A percentile compares a stretch with the other conserved stretches of the same genome.
Conservation (phyloP, 2,329 filamentous ascomycete genomes). For the Cercospora canescens region DNA sequence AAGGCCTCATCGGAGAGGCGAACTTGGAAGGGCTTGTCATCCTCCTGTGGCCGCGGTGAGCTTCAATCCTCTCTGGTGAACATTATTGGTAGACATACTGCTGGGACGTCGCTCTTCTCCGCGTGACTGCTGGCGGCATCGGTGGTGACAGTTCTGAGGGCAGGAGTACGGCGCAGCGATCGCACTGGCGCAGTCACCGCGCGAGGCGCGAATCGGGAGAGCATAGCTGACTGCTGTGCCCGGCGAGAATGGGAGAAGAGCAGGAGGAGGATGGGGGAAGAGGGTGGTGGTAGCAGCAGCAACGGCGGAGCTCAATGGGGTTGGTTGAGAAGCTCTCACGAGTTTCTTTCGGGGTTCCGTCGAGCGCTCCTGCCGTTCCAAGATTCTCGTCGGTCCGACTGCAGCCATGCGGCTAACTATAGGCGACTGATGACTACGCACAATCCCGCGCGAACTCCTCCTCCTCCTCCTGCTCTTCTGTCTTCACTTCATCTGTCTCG, state of each 20-base stretch:
- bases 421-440: neutral
- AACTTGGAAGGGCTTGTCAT: slow-evolving; percentile 90
- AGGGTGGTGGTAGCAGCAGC: neutral
- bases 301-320: slow-evolving; percentile 9
- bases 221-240: slow-evolving; percentile 29
- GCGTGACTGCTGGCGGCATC: slow-evolving; percentile 90
- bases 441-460: neutral
- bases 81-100: slow-evolving; percentile 50
- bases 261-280: slow-evolving; percentile 9
- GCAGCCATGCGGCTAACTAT: neutral
- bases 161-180: slow-evolving; percentile 36
- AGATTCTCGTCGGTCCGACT: slow-evolving; percentile 2
- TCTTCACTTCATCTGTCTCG: neutral
- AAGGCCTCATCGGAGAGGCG: slow-evolving; percentile 97
- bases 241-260: neutral
- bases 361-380: neutral
- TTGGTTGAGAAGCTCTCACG: slow-evolving; percentile 4
- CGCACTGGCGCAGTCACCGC: slow-evolving; percentile 36
- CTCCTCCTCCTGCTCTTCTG: neutral
- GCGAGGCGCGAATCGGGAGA: slow-evolving; percentile 40
- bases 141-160: slow-evolving; percentile 80
- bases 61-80: neutral
- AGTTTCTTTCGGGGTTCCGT: slow-evolving; percentile 1
- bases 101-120: slow-evolving; percentile 71
- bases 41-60: slow-evolving; percentile 61